Base-by-base conservation (phyloP, 768 basidiomycete species). In the Phlebiopsis gigantea region DNA sequence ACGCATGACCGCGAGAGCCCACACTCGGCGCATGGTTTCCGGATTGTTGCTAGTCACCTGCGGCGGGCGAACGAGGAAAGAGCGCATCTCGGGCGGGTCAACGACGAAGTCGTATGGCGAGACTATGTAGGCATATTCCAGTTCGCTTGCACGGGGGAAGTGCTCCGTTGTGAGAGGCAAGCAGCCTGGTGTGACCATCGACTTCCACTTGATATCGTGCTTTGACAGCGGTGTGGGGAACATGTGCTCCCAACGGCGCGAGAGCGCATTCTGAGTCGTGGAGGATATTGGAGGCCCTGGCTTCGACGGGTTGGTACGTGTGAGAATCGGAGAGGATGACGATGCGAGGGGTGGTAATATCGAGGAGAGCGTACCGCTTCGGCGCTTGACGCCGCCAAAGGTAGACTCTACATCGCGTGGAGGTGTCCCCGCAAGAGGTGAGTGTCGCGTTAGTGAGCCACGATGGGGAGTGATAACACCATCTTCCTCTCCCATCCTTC, bases 141-240 rank as follows among this genome's bases (percentile, higher is more conserved):
- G 75, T 66, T 95, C 89, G 22, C 83, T 74, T 19, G 76, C 76
- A 9, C 84, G 80, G 0, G 96, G 95, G 61, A 96, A 86, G 65
- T 92, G 83, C 65, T 96, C 94, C 12, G 90, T 87, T 0, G 94
- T 94, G 50, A 98, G 78, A 5, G 96, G 96, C 1, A 98, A 79
- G 64, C 91, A 95, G 10, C 84, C 81, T 0, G 95, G 94, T 0
- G 90, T 88, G 50, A 86, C 79, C 67, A 94, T 84, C 9, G 86
- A 86, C 61, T 82, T 84, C 96, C 96, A 98, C 68, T 98, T 97
- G 69, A 94, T 80, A 45, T 95, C 87, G 58, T 93, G 85, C 68
- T 92, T 88, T 66, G 82, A 87, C 24, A 80, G 69, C 6, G 85
- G 81, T 17, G 79, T 78, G 0, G 93, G 85, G 65, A 89, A 87